A percentile compares a stretch with the other conserved stretches of the same genome.
phyloP scores from a whole-genome alignment of 2,329 filamentous ascomycete genomes.

The Ophiostoma fasciatum region DNA sequence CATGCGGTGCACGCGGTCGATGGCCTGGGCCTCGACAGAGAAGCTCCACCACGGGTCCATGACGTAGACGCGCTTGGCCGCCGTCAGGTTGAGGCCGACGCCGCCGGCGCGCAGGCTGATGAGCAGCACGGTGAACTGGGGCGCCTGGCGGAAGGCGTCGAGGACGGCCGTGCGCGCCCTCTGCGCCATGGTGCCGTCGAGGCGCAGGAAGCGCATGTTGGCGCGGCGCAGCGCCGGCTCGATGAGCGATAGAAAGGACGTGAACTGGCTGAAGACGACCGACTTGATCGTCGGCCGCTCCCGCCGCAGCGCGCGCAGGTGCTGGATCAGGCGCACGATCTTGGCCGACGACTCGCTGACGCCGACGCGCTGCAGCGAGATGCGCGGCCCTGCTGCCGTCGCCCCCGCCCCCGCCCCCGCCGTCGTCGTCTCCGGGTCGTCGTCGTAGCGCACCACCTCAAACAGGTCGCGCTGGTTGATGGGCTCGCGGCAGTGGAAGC shows the following conservation, averaged over 20 bases:
- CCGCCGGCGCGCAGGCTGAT: constrained; percentile 81
- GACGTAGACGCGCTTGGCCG: constrained; percentile 84
- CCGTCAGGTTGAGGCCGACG: constrained; percentile 84
- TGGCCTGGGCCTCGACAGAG: constrained; percentile 89
- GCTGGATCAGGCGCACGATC: constrained; percentile 61
- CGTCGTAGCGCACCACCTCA: constrained; percentile 73
- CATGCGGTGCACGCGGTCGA: constrained; percentile 95
- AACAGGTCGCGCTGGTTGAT: constrained; percentile 79
- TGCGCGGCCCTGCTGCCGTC: constrained; percentile 23
- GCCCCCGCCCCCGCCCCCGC: neutral
- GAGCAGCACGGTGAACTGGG: constrained; percentile 58
- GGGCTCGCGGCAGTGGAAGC: constrained; percentile 78
- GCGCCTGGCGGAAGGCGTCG: constrained; percentile 47
- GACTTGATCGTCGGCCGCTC: constrained; percentile 62
- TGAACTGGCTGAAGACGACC: constrained; percentile 95
- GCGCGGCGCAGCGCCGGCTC: constrained; percentile 60
- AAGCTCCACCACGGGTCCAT: constrained; percentile 99
- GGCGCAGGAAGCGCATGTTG: constrained; percentile 66
- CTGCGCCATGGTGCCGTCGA: constrained; percentile 84
- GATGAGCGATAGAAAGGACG: constrained; percentile 85
- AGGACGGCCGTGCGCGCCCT: constrained; percentile 70
- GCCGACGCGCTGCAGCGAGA: constrained; percentile 45
- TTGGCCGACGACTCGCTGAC: constrained; percentile 70
- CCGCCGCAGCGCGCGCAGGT: constrained; percentile 55
- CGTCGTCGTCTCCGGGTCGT: constrained; percentile 25